Evolutionary conservation across 169 alveolate genomes (phyloP).

Genomic region (Cystoisospora suis): DNA sequence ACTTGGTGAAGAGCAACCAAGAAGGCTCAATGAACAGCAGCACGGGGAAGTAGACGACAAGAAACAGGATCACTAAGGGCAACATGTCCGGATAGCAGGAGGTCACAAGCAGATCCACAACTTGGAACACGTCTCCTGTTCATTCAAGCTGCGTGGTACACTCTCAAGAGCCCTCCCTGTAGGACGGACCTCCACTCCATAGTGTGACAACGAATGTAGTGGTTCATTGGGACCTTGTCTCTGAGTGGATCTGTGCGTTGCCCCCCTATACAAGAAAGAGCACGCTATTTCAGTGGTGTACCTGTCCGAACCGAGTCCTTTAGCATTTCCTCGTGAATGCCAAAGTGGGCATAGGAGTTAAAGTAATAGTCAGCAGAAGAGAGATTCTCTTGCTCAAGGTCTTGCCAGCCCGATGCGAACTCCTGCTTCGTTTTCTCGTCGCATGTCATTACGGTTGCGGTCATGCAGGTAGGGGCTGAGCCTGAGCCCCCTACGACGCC

Average conservation of each 20-base stretch:
- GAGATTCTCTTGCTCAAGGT: constrained; percentile 46
- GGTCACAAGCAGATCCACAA: too few relatives aligned
- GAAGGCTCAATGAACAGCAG: too few relatives aligned
- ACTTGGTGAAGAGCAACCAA: too few relatives aligned
- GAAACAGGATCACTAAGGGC: too few relatives aligned
- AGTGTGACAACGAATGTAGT: too few relatives aligned
- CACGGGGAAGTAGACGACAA: too few relatives aligned
- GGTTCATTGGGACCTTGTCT: not conserved
- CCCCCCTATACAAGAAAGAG: not conserved
- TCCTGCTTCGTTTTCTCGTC: constrained; percentile 35
- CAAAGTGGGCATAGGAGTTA: constrained; percentile 95
- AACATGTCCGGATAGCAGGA: too few relatives aligned
- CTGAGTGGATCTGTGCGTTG: not conserved
- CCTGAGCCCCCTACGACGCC: not conserved
- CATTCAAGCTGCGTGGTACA: too few relatives aligned
- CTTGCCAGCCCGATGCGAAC: constrained; percentile 51
- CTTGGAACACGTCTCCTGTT: too few relatives aligned
- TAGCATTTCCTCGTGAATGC: constrained; percentile 97
- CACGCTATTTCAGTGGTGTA: constrained; percentile 18
- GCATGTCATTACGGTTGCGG: constrained; percentile 15
- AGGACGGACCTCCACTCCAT: too few relatives aligned
- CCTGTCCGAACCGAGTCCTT: constrained; percentile 95
- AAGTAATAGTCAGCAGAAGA: constrained; percentile 83
- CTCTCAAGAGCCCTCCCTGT: too few relatives aligned
- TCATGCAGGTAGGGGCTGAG: not conserved